Evolutionary conservation across 2,329 filamentous ascomycete genomes (phyloP), one percentile per base, ranked within the genome.

Genomic region (Exophiala spinifera): DNA sequence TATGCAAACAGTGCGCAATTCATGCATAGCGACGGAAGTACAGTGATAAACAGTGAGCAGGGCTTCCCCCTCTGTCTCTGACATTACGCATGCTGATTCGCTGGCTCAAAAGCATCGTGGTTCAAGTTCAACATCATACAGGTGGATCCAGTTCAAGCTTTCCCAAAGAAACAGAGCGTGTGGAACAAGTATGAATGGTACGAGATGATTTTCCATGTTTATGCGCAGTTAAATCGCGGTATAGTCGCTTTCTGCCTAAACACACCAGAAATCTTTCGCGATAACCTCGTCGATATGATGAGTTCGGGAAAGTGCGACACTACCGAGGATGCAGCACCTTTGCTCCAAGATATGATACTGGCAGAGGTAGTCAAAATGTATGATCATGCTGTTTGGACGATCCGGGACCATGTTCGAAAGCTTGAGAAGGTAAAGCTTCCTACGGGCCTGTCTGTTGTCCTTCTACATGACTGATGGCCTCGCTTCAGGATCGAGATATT

Each of bases 361-460:
- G 43, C 49, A 4, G 56, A 64, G 11, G 43, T 65, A 1, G 50
- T 63, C 15, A 44, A 57, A 4, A 52, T 64, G 4, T 69, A 69
- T 25, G 57, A 70, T 25, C 8, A 6, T 2, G 65, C 66, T 6
- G 53, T 71, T n/a, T 71, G 68, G 68, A 46, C 46, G 1, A 21
- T 69, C 23, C 64, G 68, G 2, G 20, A 69, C 56, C n/a, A 65
- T 4, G 61, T 71, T n/a, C 57, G 69, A 11, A 14, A 15, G 0
- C 59, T 65, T 14, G 69, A 71, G 50, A 65, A 66, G 66, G 68
- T 69, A 31, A 28, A 46, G 14, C 17, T 21, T 20, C 42, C 23
- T 15, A 10, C 36, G 8, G 36, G 4, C n/a, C 14, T 19, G n/a
- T 23, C 51, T 53, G 25, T 5, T 21, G 11, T 7, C n/a, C 20